These are phyloP conservation scores for Solanum sitiens DNA, from an alignment of 257 asterid species.

Conservation along the genomic window DNA sequence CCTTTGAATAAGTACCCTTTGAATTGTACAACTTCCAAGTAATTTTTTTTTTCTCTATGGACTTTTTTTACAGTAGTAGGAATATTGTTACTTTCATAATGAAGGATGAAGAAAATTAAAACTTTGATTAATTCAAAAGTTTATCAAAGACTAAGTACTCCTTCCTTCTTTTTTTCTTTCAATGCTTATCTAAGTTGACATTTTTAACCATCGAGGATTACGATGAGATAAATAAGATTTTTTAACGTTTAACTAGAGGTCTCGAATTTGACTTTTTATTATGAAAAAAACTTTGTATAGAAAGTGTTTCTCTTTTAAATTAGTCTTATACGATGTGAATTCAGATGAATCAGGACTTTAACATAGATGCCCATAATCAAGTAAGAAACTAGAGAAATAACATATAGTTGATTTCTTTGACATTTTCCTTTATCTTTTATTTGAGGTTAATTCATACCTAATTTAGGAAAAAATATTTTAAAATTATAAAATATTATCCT, in stretches of 20 bases:
- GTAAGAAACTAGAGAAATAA: background rate
- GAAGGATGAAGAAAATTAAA: background rate
- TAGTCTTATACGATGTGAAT: fast-evolving
- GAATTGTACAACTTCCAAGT: background rate
- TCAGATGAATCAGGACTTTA: fast-evolving
- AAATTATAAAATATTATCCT: background rate
- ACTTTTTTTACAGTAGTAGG: background rate
- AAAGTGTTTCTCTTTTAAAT: fast-evolving
- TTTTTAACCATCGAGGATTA: fast-evolving
- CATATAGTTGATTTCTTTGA: background rate
- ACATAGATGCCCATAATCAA: fast-evolving
- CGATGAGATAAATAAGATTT: fast-evolving
- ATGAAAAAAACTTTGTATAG: fast-evolving
- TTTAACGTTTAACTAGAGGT: fast-evolving
- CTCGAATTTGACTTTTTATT: fast-evolving
- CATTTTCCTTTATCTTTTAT: background rate
- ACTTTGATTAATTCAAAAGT: background rate
- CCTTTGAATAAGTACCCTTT: background rate
- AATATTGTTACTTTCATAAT: background rate
- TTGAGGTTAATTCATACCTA: background rate
- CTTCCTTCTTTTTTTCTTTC: too few species aligned
- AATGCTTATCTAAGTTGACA: background rate
- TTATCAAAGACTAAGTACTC: background rate
- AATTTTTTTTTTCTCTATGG: too few species aligned
- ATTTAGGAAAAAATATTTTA: background rate